Evolutionary conservation across 768 basidiomycete species (phyloP).

Genomic region (Trametes cubensis): DNA sequence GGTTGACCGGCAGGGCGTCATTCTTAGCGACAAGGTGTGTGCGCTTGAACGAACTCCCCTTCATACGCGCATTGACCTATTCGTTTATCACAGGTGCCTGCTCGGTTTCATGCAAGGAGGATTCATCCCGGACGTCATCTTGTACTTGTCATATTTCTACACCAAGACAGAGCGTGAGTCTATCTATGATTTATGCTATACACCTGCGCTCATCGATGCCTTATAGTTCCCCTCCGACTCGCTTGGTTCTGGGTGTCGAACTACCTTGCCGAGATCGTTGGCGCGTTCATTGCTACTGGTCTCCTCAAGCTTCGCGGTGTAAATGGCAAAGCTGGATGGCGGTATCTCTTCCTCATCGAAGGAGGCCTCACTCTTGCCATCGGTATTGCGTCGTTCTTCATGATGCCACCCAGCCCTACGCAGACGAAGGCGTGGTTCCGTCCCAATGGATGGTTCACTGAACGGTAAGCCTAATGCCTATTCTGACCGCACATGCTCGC

Average conservation of each 20-base stretch:
- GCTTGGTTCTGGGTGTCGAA: conserved; percentile 71
- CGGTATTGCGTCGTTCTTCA: conserved; percentile 54
- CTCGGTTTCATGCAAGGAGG: conserved; percentile 66
- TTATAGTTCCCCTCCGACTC: conserved; percentile 61
- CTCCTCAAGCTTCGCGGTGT: conserved; percentile 58
- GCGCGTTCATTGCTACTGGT: conserved; percentile 67
- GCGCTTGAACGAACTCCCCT: too few relatives aligned
- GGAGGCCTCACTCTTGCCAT: conserved; percentile 53
- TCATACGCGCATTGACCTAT: conserved; percentile 5
- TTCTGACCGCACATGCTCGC: too few relatives aligned
- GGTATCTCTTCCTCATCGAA: conserved; percentile 61
- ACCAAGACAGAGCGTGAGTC: conserved; percentile 55
- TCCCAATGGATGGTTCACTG: conserved; percentile 68
- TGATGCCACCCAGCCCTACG: conserved; percentile 66
- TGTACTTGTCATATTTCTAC: conserved; percentile 70
- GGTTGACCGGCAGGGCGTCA: conserved; percentile 52
- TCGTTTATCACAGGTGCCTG: conserved; percentile 41
- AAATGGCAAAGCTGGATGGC: conserved; percentile 56
- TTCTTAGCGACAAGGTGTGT: conserved; percentile 57
- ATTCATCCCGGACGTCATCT: conserved; percentile 64
- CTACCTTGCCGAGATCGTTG: conserved; percentile 55
- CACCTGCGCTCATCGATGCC: background rate
- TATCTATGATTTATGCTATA: background rate
- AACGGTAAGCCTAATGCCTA: conserved; percentile 52
- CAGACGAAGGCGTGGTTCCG: conserved; percentile 63